Conservation (phyloP, 2,329 filamentous ascomycete species). For the Boeremia lycopersici region DNA sequence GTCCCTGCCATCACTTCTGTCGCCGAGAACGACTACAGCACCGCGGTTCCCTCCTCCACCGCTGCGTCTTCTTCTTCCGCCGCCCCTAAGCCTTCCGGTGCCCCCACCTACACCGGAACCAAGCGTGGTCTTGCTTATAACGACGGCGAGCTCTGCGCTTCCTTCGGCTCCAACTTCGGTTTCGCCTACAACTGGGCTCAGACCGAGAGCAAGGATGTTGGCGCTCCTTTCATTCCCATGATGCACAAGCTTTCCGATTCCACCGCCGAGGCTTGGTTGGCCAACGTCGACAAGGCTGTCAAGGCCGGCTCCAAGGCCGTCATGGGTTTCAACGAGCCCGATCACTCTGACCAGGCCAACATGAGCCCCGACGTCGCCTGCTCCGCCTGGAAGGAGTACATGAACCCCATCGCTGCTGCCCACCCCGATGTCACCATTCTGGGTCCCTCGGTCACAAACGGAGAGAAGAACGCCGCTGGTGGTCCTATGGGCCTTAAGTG, state of each 20-base stretch:
- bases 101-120: conserved; percentile 41
- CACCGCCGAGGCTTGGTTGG: conserved; percentile 33
- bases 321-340: conserved; percentile 51
- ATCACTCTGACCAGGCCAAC: conserved; percentile 42
- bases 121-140: conserved; percentile 77
- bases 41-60: conserved; percentile 13
- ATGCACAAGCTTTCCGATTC: conserved; percentile 37
- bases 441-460: conserved; percentile 43
- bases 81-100: conserved; percentile 26
- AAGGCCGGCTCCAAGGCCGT: conserved; percentile 41
- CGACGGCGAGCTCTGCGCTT: conserved; percentile 58
- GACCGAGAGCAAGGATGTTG: conserved; percentile 46
- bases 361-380: conserved; percentile 41
- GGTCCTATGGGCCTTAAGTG: too few relatives aligned
- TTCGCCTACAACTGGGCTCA: conserved; percentile 75
- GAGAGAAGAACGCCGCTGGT: too few relatives aligned
- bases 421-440: conserved; percentile 42
- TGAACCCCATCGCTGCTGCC: conserved; percentile 37
- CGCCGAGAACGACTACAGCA: conserved; percentile 16
- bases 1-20: conserved; percentile 12
- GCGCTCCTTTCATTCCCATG: conserved; percentile 67
- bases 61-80: conserved; percentile 25
- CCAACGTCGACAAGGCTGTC: conserved; percentile 50
- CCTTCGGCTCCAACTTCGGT: conserved; percentile 58
- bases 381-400: conserved; percentile 38